Percentiles rank a stretch among this genome's conserved stretches.
Conservation (phyloP, 2,329 filamentous ascomycete genomes). For the Exophiala calicioides region DNA sequence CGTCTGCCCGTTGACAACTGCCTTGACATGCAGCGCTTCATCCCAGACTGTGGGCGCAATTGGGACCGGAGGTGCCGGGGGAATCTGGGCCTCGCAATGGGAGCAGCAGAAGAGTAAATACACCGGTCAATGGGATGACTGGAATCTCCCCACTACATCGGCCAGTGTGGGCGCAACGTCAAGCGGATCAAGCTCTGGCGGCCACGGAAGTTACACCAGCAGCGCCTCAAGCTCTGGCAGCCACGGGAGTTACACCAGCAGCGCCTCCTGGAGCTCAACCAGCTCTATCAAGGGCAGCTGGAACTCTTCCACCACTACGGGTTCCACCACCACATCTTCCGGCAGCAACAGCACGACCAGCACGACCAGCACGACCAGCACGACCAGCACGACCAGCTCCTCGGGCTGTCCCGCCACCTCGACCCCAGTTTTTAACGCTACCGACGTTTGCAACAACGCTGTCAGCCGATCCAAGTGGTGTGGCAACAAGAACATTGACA, state of each 20-base stretch:
- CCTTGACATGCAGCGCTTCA: slow-evolving; percentile 10
- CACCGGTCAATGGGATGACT: slow-evolving; percentile 19
- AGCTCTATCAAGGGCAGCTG: slow-evolving; percentile 1
- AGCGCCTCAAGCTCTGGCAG: slow-evolving; percentile 6
- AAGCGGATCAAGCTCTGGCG: slow-evolving; percentile 1
- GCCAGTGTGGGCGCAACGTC: background rate
- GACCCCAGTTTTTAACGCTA: slow-evolving; percentile 12
- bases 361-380: background rate
- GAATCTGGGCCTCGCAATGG: slow-evolving; percentile 21
- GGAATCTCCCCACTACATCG: slow-evolving; percentile 7
- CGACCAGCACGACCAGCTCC: slow-evolving; percentile 1
- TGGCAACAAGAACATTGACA: slow-evolving; percentile 17
- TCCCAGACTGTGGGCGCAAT: slow-evolving; percentile 6
- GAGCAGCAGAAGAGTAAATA: slow-evolving; percentile 21
- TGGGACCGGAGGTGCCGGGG: slow-evolving; percentile 8
- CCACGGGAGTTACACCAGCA: background rate
- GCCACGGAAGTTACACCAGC: background rate
- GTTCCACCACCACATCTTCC: background rate
- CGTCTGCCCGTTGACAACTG: slow-evolving; percentile 17
- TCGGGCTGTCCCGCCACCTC: slow-evolving; percentile 11
- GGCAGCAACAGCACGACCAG: slow-evolving; percentile 2
- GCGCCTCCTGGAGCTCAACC: background rate
- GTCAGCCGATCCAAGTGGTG: slow-evolving; percentile 27
- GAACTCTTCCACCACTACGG: slow-evolving; percentile 8
- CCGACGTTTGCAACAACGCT: slow-evolving; percentile 24